These are phyloP conservation scores for Boletus tomentosulus DNA, from an alignment of 768 basidiomycete species.

Conservation along the genomic window DNA sequence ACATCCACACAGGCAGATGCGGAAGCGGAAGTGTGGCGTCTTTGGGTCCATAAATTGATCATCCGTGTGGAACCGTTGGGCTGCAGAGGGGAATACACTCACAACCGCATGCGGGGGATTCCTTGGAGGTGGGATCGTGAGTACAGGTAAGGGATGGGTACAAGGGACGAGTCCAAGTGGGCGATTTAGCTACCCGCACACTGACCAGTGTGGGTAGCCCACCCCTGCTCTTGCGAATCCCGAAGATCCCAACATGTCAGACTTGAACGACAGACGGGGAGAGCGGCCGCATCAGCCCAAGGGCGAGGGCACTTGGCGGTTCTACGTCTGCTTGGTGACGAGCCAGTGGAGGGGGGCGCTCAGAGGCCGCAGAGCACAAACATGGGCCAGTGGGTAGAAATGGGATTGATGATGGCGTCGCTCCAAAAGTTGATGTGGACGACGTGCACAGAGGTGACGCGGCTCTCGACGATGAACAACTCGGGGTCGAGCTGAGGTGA, in stretches of 20 bases:
- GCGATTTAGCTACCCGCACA: no score
- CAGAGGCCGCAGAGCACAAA: slow-evolving; percentile 70
- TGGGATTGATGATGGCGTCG: slow-evolving; percentile 67
- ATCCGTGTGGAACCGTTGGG: no score
- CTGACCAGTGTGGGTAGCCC: no score
- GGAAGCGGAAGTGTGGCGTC: no score
- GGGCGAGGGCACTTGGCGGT: slow-evolving; percentile 31
- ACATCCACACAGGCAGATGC: no score
- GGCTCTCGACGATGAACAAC: slow-evolving; percentile 29
- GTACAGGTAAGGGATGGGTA: no score
- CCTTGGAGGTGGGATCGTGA: no score
- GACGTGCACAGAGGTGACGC: slow-evolving; percentile 36
- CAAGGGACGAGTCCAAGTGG: no score
- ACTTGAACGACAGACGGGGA: slow-evolving; percentile 43
- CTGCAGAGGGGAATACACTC: no score
- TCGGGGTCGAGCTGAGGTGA: slow-evolving; percentile 20
- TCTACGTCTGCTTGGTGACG: slow-evolving; percentile 62
- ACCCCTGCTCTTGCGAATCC: no score
- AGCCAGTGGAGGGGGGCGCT: slow-evolving; percentile 50
- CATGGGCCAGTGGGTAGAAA: slow-evolving; percentile 59
- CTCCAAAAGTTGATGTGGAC: slow-evolving; percentile 77
- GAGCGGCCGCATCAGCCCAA: slow-evolving; percentile 30
- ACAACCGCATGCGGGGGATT: no score
- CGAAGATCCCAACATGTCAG: slow-evolving; percentile 40
- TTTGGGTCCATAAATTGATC: no score